Evolutionary conservation across 371 early-diverging fungal genomes (phyloP).

Genomic region (Rhizopus sp.): DNA sequence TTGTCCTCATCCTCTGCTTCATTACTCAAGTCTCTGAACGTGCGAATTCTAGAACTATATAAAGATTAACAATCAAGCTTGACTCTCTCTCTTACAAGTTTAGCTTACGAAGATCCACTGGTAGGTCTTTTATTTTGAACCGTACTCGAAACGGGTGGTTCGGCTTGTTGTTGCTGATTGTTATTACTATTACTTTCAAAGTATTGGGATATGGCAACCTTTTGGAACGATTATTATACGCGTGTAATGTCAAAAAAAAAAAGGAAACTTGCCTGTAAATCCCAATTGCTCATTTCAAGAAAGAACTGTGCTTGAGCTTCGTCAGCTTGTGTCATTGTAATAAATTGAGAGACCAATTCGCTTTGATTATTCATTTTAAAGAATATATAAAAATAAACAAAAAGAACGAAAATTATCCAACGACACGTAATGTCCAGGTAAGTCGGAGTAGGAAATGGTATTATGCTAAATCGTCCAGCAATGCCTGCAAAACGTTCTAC

Average conservation of each 20-base stretch:
- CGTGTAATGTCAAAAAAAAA: neutral
- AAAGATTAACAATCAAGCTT: too few relatives aligned
- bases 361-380: constrained; percentile 51
- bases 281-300: constrained; percentile 75
- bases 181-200: constrained; percentile 20
- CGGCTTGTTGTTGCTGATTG: neutral
- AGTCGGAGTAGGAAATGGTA: neutral
- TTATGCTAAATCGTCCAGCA: too few relatives aligned
- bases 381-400: constrained; percentile 6
- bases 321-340: constrained; percentile 54
- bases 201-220: constrained; percentile 32
- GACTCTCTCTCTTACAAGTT: too few relatives aligned
- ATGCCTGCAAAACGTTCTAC: too few relatives aligned
- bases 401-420: neutral
- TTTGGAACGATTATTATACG: neutral
- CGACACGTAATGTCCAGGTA: constrained; percentile 4
- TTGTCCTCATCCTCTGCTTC: constrained; percentile 47
- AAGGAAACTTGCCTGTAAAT: constrained; percentile 64
- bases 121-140: constrained; percentile 13
- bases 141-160: constrained; percentile 10
- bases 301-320: constrained; percentile 71
- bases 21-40: constrained; percentile 56
- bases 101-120: constrained; percentile 12
- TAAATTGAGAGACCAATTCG: constrained; percentile 65
- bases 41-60: constrained; percentile 57